Conservation (phyloP, 495 filamentous ascomycete species). For the Penicillium desertorum region DNA sequence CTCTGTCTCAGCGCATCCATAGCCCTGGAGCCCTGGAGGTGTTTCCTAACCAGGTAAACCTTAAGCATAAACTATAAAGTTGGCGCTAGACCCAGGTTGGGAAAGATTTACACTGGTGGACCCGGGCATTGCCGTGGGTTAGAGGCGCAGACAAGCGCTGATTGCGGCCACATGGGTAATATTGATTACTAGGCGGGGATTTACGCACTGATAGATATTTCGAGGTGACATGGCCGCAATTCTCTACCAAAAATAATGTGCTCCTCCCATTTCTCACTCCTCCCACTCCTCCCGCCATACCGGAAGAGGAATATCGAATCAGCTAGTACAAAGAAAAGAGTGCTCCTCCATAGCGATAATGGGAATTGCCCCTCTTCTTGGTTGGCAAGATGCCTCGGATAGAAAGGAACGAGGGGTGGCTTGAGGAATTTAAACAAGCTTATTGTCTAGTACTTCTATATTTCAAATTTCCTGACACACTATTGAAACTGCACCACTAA, state of each 20-base stretch:
- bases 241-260: not conserved
- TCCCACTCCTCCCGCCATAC: not conserved
- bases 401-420: constrained; percentile 7
- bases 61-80: not conserved
- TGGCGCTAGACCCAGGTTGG: not conserved
- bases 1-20: not conserved
- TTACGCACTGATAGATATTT: not conserved
- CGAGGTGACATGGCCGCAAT: not conserved
- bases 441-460: not conserved
- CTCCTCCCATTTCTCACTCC: constrained; percentile 17
- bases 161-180: not conserved
- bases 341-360: constrained; percentile 3
- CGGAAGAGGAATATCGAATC: not conserved
- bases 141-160: not conserved
- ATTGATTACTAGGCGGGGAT: not conserved
- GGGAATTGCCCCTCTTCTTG: not conserved
- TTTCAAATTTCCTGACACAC: not conserved
- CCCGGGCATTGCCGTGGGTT: not conserved
- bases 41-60: not conserved
- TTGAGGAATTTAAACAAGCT: constrained; percentile 10
- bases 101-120: not conserved
- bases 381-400: not conserved
- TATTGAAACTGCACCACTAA: not conserved
- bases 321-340: not conserved
- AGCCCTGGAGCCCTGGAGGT: too few relatives aligned